Base-by-base conservation (phyloP, 768 basidiomycete genomes). In the Tulasnella sp. region DNA sequence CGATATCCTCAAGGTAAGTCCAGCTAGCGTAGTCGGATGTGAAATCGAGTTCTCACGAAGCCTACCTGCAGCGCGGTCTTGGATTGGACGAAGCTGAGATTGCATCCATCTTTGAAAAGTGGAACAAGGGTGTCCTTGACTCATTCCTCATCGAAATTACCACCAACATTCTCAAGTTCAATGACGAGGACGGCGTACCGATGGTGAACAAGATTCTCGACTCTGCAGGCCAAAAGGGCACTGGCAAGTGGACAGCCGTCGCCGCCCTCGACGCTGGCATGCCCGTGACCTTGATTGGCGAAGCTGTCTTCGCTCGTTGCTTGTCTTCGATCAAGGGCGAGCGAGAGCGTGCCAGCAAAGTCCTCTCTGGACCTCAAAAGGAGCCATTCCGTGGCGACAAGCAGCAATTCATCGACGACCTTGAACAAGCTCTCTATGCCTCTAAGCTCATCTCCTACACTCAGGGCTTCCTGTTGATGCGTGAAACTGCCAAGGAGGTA, bases 371-470 rank as follows among this genome's bases (percentile, higher is more conserved):
- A 45, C 97, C 97, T 49, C 91, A 93, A 82, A 93, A 91, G 83
- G 94, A 97, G 83, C 85, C 90, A 31, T 99, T 99, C 93, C 90
- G 90, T 78, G 97, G 97, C 78, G 95, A 98, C 89, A 99, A 98
- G 88, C 88, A 96, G 83, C 92, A 96, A 82, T 99, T 99, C 86
- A 97, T 99, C 83, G 93, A 97, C 82, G 97, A 99, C 84, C 91
- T 99, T 78, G 97, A 99, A 85, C 97, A 99, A 84, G 97, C 97
- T 69, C 88, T 99, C 77, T 99, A 99, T 85, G 97, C 97, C 71
- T 97, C 96, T 80, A 99, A 99, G 88, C 96, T 99, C 84, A 97
- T 98, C 81, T 99, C 97, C 38, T 99, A 99, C 87, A 94, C 97
- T 5, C 97, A 99, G 85, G 97, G 97, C 79, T 99, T 99, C 88